A percentile compares a stretch with the other conserved stretches of the same genome.
Evolutionary conservation across 2,329 filamentous ascomycete species (phyloP).

Genomic region (Paraphoma chrysanthemicola): DNA sequence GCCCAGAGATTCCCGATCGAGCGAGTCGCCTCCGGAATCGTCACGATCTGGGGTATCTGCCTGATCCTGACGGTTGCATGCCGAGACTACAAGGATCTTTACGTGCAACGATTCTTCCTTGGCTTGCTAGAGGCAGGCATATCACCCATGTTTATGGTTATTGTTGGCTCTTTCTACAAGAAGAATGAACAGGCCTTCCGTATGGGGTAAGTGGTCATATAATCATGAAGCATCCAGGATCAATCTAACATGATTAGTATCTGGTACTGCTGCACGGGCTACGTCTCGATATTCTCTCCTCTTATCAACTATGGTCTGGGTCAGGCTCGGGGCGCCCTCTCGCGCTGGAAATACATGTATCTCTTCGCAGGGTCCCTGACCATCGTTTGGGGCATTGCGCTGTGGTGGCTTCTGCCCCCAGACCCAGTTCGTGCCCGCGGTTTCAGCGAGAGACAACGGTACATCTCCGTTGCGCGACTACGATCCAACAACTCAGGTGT

Average conservation of each 20-base stretch:
- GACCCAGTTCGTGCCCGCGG: slow-evolving; percentile 48
- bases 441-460: slow-evolving; percentile 45
- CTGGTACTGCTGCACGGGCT: slow-evolving; percentile 67
- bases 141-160: slow-evolving; percentile 56
- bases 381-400: slow-evolving; percentile 29
- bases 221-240: neutral
- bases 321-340: slow-evolving; percentile 19
- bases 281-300: slow-evolving; percentile 24
- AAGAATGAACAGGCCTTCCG: slow-evolving; percentile 66
- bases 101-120: slow-evolving; percentile 59
- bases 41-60: slow-evolving; percentile 56
- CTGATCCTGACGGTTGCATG: slow-evolving; percentile 57
- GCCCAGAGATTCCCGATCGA: slow-evolving; percentile 58
- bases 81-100: slow-evolving; percentile 57
- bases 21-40: slow-evolving; percentile 51
- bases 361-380: slow-evolving; percentile 29
- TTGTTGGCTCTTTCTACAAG: slow-evolving; percentile 63
- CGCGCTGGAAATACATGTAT: slow-evolving; percentile 33
- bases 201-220: slow-evolving; percentile 50
- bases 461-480: slow-evolving; percentile 69
- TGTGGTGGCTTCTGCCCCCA: slow-evolving; percentile 48
- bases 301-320: slow-evolving; percentile 37
- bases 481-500: slow-evolving; percentile 77
- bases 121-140: slow-evolving; percentile 62
- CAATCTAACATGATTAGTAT: slow-evolving; percentile 1